Percentiles rank a stretch among this genome's conserved stretches.
phyloP scores from a whole-genome alignment of 2,329 filamentous ascomycete genomes.

The Aspergillus proliferans region DNA sequence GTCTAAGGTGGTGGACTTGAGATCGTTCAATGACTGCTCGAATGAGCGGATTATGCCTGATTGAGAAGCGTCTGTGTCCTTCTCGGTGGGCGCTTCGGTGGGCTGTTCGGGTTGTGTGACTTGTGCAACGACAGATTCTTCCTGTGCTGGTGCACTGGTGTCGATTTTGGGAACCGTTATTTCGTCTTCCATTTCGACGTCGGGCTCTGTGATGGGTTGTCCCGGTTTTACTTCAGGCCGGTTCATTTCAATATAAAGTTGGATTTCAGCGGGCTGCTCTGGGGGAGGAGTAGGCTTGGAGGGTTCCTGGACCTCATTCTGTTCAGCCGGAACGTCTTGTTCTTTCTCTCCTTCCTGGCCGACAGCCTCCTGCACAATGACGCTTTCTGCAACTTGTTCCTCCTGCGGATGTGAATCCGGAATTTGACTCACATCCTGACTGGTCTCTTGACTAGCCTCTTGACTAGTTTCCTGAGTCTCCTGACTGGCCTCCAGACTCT shows the following conservation, averaged over 20 bases:
- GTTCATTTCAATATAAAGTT: slow-evolving; percentile 12
- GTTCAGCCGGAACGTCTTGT: background rate
- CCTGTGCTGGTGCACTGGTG: background rate
- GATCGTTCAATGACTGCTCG: slow-evolving; percentile 51
- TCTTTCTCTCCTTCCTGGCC: background rate
- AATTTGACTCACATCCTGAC: background rate
- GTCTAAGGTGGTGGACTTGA: slow-evolving; percentile 56
- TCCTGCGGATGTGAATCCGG: background rate
- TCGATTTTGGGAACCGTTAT: background rate
- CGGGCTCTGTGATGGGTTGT: background rate
- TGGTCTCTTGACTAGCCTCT: background rate
- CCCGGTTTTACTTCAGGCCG: slow-evolving; percentile 6
- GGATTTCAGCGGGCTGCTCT: slow-evolving; percentile 5
- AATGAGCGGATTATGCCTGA: slow-evolving; percentile 50
- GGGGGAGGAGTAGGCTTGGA: slow-evolving; percentile 3
- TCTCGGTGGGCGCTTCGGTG: background rate
- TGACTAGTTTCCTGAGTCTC: background rate
- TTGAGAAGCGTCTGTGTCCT: slow-evolving; percentile 4
- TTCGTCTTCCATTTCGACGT: slow-evolving; percentile 7
- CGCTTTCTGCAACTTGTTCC: background rate
- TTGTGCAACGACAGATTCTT: slow-evolving; percentile 6
- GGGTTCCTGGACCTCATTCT: slow-evolving; percentile 2
- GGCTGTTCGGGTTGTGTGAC: slow-evolving; percentile 10
- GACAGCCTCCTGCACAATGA: background rate
- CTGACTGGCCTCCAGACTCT: background rate